A percentile compares a stretch with the other conserved stretches of the same genome.
These are phyloP conservation scores for Catharanthus roseus DNA, from an alignment of 257 asterid genomes.

Conservation along the genomic window DNA sequence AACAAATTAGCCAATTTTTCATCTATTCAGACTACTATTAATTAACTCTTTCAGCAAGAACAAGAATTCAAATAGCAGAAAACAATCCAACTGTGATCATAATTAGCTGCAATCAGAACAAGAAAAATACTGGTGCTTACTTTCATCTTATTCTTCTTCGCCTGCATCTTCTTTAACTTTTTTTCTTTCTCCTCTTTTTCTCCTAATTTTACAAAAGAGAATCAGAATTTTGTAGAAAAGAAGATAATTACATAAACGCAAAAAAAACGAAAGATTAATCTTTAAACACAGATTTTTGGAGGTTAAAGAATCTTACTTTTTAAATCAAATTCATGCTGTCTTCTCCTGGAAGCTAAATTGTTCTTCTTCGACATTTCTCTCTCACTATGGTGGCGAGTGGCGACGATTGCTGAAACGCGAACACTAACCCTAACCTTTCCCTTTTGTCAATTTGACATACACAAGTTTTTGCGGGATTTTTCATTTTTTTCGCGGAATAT, in stretches of 20 bases:
- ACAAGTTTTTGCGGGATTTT: too few species aligned
- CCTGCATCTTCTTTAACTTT: constrained; percentile 66
- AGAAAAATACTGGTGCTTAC: constrained; percentile 25
- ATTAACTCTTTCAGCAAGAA: not conserved
- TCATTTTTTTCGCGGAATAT: too few species aligned
- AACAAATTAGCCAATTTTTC: not conserved
- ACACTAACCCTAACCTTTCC: constrained; percentile 17
- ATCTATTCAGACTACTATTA: not conserved
- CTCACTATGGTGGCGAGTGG: not conserved
- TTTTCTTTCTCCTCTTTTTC: constrained; percentile 67
- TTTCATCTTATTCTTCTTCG: constrained; percentile 89
- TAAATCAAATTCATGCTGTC: constrained; percentile 69
- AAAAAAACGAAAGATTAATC: not conserved
- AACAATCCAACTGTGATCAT: not conserved
- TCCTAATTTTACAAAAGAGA: constrained; percentile 34
- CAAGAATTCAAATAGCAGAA: not conserved
- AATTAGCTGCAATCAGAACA: not conserved
- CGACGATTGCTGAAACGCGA: not conserved
- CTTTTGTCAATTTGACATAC: too few species aligned
- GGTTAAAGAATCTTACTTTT: constrained; percentile 32
- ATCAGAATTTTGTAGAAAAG: not conserved
- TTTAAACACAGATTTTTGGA: not conserved
- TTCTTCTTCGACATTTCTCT: constrained; percentile 88
- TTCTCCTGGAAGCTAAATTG: constrained; percentile 69
- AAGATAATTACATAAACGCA: not conserved